Evolutionary conservation across 2,329 filamentous ascomycete species (phyloP), one percentile per base, ranked within the genome.

Genomic region (Hymenoscyphus scutula): DNA sequence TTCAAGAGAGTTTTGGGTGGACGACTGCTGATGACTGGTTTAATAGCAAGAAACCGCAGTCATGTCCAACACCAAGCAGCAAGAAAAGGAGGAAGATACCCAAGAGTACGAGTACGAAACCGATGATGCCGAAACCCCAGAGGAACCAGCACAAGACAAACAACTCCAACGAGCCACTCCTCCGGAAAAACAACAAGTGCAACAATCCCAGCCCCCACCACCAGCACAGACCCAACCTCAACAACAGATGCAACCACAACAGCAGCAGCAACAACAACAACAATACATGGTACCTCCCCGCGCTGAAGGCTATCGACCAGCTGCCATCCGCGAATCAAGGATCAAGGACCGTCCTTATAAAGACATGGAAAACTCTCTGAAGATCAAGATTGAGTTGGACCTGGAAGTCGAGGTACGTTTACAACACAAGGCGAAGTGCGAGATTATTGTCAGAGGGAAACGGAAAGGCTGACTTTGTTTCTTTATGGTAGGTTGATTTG

Each of bases 311-410:
- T 67, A 67, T 29, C 38, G 65, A 23, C 51, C 60, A 13, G 60
- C 64, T 23, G 65, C 64, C 15, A 67, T 71, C 17, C 54, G 69
- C 5, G 68, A 77, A 64, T 75, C 73, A 5, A 71, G 75, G 57
- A 76, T 77, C 58, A 70, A 74, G 53, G 74, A 76, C 62, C 68
- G 74, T 4, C 75, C 74, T 7, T 37, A 65, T 11, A 71, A 72
- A 54, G 68, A 71, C 17, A 72, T 70, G 56, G 69, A 68, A 41
- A 71, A 72, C 65, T 72, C 72, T 56, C 65, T 76, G 67, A 76
- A 75, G 64, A 74, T 77, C 61, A 75, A 76, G 70, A 75, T 77
- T 64, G 75, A 77, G 67, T 56, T 77, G 62, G 74, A 77, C 68
- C 68, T 70, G 57, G 71, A 72, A 62, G 70, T 71, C 58, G 69